Evolutionary conservation across 441 rosid species (phyloP), one percentile per base, ranked within the genome.

Genomic region (Flueggea neowawraea): DNA sequence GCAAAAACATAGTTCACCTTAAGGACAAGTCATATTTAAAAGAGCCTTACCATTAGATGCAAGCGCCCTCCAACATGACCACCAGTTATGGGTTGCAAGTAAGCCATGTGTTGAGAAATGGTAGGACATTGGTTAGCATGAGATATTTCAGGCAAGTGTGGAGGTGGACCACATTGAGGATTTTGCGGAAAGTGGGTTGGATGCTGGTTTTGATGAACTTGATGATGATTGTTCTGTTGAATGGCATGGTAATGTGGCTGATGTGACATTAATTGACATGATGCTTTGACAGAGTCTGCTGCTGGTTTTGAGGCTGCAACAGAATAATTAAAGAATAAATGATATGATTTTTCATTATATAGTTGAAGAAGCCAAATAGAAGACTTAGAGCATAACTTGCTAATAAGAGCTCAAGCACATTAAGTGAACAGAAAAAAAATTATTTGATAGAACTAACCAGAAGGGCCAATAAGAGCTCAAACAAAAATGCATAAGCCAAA

Each of bases 91-190:
- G 96, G 92, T 61, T 86, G 98, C 66, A 90, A 78, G 79, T 96
- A 90, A 70, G 82, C 81, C 73, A 94, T 88, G 64, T 88, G 95
- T 67, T 88, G 98, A 33, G 98, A 77, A 60, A 90, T 84, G 68
- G 82, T 66, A 31, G 91, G 77, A 39, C 97, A 82, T 51, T 87
- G 97, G 63, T 80, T 85, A 45, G 83, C 28, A 61, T 90, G 92
- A 63, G 83, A 55, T 33, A 88, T 76, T 53, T 94, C 97, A 58
- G 92, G 57, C 70, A 84, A 56, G 67, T 80, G 82, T 28, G 88
- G 60, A 51, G 82, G 55, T 11, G 86, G 70, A 10, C 80, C 89
- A 61, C 95, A 83, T 45, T 84, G 91, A 78, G 83, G 89, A 76
- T 64, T 79, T 69, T 78, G 94, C 14, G 93, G 77, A 73, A 78